These are phyloP conservation scores for Corrigiola litoralis DNA, from an alignment of 179 eudicot genomes.

Conservation along the genomic window DNA sequence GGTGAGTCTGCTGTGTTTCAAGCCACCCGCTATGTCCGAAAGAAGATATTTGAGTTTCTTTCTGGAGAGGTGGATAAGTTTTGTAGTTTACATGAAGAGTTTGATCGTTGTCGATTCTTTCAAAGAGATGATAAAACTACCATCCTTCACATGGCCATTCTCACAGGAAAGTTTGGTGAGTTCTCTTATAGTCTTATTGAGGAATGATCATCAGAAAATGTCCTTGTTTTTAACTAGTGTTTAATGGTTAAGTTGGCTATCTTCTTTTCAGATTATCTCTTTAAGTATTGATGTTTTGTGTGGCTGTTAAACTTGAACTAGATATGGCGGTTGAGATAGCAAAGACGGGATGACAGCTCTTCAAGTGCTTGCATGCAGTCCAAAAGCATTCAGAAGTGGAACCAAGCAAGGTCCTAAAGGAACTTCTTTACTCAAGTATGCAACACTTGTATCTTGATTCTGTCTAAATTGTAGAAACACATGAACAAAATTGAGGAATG, in stretches of 20 bases:
- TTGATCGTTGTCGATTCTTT: not conserved
- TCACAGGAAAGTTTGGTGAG: constrained; percentile 13
- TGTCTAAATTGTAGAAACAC: not conserved
- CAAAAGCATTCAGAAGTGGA: constrained; percentile 12
- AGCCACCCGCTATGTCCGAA: constrained; percentile 10
- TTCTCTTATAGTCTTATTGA: too few species aligned
- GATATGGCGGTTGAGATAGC: constrained; percentile 18
- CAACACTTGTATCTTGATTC: not conserved
- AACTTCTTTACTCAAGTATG: constrained; percentile 14
- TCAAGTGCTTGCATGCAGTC: constrained; percentile 16
- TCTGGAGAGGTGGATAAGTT: not conserved
- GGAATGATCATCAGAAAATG: not conserved
- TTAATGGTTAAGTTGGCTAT: not conserved
- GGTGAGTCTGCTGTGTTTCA: constrained; percentile 13
- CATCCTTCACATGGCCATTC: constrained; percentile 18
- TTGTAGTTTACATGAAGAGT: not conserved
- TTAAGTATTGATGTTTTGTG: not conserved
- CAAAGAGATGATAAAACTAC: constrained; percentile 10
- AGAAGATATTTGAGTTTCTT: not conserved
- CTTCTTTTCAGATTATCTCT: not conserved
- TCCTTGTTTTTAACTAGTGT: not conserved
- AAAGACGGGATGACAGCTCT: constrained; percentile 7
- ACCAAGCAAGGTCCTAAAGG: not conserved
- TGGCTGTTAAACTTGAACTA: not conserved
- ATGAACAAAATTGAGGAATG: too few species aligned